These are phyloP conservation scores for Dispira parvispora DNA, from an alignment of 192 early-diverging fungal genomes.

Conservation along the genomic window DNA sequence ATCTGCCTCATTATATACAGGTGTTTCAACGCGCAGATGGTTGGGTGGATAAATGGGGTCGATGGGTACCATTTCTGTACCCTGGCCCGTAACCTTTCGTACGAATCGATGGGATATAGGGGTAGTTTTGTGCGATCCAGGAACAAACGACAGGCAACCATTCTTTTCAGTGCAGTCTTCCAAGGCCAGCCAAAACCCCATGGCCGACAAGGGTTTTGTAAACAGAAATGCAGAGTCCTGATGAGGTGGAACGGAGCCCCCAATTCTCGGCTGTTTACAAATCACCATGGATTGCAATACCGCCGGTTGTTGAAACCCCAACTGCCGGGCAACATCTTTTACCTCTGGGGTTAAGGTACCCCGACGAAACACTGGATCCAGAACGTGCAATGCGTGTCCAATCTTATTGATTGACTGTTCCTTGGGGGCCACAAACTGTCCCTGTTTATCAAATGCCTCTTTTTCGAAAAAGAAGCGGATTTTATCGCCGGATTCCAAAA, in stretches of 20 bases:
- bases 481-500: conserved; percentile 68
- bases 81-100: conserved; percentile 12
- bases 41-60: conserved; percentile 13
- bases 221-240: conserved; percentile 88
- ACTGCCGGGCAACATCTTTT: conserved; percentile 29
- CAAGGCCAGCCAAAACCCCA: conserved; percentile 82
- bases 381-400: conserved; percentile 72
- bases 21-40: background rate
- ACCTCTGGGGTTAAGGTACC: conserved; percentile 39
- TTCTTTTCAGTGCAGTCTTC: conserved; percentile 79
- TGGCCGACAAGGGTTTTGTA: conserved; percentile 67
- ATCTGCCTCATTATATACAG: background rate
- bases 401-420: conserved; percentile 71
- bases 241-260: conserved; percentile 51
- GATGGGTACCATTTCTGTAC: conserved; percentile 21
- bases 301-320: conserved; percentile 53
- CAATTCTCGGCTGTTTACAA: conserved; percentile 29
- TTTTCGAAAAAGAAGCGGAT: conserved; percentile 81
- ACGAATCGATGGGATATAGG: conserved; percentile 23
- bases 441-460: conserved; percentile 50
- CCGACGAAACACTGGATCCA: conserved; percentile 55
- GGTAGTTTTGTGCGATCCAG: conserved; percentile 59
- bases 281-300: conserved; percentile 88
- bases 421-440: conserved; percentile 42
- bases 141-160: conserved; percentile 73